Percentiles rank a stretch among this genome's conserved stretches.
Evolutionary conservation across 495 filamentous ascomycete genomes (phyloP).

Genomic region (Xylaria grammica): DNA sequence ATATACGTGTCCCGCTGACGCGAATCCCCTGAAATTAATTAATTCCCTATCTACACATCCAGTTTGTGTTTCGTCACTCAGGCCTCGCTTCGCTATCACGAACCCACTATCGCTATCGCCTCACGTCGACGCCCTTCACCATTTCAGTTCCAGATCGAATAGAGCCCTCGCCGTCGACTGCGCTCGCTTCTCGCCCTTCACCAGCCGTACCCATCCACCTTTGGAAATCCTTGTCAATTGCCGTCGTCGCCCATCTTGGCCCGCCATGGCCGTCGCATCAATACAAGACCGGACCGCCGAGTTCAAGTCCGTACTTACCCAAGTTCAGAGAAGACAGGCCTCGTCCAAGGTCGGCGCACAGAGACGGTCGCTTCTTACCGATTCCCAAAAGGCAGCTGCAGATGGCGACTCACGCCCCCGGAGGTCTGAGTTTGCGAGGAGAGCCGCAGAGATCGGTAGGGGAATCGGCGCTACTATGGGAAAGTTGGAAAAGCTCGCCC

Average conservation of each 20-base stretch:
- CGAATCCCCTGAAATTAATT: too few relatives aligned
- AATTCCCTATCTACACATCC: too few relatives aligned
- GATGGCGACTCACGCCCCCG: conserved; percentile 63
- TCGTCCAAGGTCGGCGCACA: conserved; percentile 75
- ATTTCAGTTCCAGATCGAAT: not conserved
- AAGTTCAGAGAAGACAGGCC: conserved; percentile 76
- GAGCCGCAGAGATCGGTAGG: conserved; percentile 86
- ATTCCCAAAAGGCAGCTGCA: conserved; percentile 71
- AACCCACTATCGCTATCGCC: too few relatives aligned
- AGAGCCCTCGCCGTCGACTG: too few relatives aligned
- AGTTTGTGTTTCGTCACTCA: too few relatives aligned
- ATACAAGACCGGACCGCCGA: conserved; percentile 97
- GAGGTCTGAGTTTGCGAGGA: conserved; percentile 82
- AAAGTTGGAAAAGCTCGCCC: conserved; percentile 89
- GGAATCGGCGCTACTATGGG: conserved; percentile 91
- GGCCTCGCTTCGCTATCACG: too few relatives aligned
- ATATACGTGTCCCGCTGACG: too few relatives aligned
- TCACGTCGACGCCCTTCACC: not conserved
- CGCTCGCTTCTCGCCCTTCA: too few relatives aligned
- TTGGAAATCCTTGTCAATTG: not conserved
- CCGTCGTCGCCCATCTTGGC: not conserved
- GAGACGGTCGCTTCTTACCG: conserved; percentile 78
- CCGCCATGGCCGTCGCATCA: conserved; percentile 61
- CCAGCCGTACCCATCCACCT: not conserved
- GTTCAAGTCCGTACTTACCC: conserved; percentile 86